Evolutionary conservation across 306 rosid species (phyloP), one percentile per base, ranked within the genome.

Genomic region (Hylodesmum podocarpum): DNA sequence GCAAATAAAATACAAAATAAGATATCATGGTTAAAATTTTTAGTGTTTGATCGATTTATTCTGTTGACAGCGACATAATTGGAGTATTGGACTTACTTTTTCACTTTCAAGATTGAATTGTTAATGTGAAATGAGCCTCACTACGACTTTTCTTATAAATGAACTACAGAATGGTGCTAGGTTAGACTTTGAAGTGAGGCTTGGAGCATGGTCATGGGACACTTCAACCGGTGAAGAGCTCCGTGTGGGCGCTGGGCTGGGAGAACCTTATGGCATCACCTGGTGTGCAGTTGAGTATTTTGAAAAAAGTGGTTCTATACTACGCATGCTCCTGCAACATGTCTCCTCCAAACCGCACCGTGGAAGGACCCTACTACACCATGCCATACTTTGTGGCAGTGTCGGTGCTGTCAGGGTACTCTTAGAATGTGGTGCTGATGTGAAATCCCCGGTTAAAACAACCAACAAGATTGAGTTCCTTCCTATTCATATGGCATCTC

Each of bases 201-300:
- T 94, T 62, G 97, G 98, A 82, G 96, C 97, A 34, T 94, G 98
- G 98, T 89, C 92, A 31, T 94, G 98, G 97, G 98, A 94, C 84
- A 81, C 67, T 69, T 76, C 85, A 31, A 90, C 95, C 0, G 98
- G 95, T 41, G 97, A 94, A 82, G 98, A 94, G 79, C 79, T 87
- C 58, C 96, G 98, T 4, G 98, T 92, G 7, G 98, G 98, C 77
- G 98, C 98, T 28, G 97, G 98, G 43, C 85, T 92, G 24, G 98
- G 96, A 31, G 98, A 94, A 75, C 93, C 97, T 47, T 94, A 90
- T 81, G 85, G 81, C 37, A 78, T 92, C 54, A 67, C 90, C 74
- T 94, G 97, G 97, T 92, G 97, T 80, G 98, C 98, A 18, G 91
- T 94, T 68, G 98, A 94, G 86, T 94, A 92, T 70, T 94, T 94